Evolutionary conservation across 129 eudicot species (phyloP), one percentile per base, ranked within the genome.

Genomic region (Deinandra increscens): DNA sequence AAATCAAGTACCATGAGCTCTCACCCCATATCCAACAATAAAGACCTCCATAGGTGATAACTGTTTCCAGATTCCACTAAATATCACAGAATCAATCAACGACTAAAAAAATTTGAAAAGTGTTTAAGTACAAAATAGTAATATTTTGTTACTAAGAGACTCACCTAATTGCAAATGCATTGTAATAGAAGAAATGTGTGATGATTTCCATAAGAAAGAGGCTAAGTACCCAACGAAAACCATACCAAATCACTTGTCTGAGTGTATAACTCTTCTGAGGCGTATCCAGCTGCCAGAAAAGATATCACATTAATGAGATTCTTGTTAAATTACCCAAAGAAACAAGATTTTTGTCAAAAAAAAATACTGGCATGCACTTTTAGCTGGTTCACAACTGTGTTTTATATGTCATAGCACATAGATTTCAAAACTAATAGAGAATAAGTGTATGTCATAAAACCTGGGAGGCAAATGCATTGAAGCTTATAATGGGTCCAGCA

Each of bases 11-110:
- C 75, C 60, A 64, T 68, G 33, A 80, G 73, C 73, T 79, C 99
- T 87, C 89, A 93, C 99, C 84, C 99, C 99, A 80, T 93, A 93
- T 72, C 99, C 99, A 44, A 93, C 76, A 78, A 89, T 89, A 79
- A 93, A 93, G 72, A 89, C 88, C 74, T 93, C 95, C 85, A 86
- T 75, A 29, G 97, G 95, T 72, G 99, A 85, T 43, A 93, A 70
- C 3, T 78, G 84, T 77, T 85, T 89, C 99, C 99, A 93, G 75
- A 80, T 55, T 75, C 92, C 95, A 83, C 99, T 93, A 72, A 50
- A 71, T 66, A 64, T 20, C 48, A 59, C 14, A 73, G 36, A 44
- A 53, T 18, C 23, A 68, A 66, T 71, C 12, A 53, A 42, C 53
- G 58, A 68, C 11, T 0, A 53, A 0, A 55, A n/a, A 7, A 18